Percentiles rank a stretch among this genome's conserved stretches.
These are phyloP conservation scores for Colletotrichum karsti DNA, from an alignment of 2,329 filamentous ascomycete species.

Conservation along the genomic window DNA sequence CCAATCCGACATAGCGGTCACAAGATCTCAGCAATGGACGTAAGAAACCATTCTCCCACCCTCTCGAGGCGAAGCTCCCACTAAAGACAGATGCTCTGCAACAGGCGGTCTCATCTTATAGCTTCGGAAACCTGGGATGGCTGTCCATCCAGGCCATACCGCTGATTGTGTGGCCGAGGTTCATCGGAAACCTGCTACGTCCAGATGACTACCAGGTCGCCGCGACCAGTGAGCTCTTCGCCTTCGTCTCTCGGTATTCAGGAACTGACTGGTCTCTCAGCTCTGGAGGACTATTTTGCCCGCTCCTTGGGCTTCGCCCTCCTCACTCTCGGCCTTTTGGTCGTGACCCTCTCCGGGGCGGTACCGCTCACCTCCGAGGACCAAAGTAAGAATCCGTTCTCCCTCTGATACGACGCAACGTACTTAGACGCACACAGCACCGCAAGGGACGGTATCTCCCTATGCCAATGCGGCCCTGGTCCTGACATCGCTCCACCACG, in stretches of 20 bases:
- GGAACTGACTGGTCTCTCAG: constrained; percentile 41
- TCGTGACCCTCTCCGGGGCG: constrained; percentile 75
- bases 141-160: constrained; percentile 56
- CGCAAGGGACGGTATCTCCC: constrained; percentile 58
- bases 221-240: constrained; percentile 38
- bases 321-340: constrained; percentile 68
- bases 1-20: no score
- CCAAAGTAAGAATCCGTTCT: constrained; percentile 36
- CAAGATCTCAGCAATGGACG: constrained; percentile 35
- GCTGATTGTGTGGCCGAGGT: constrained; percentile 56
- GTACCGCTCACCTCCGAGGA: constrained; percentile 69
- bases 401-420: background rate
- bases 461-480: constrained; percentile 73
- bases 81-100: background rate
- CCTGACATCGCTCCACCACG: constrained; percentile 74
- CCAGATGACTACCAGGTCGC: constrained; percentile 34
- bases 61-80: background rate
- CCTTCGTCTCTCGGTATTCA: background rate
- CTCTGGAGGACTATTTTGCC: constrained; percentile 77
- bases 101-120: constrained; percentile 60
- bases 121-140: constrained; percentile 61
- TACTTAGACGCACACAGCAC: constrained; percentile 1
- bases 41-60: constrained; percentile 18
- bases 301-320: constrained; percentile 75
- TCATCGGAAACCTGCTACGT: constrained; percentile 54